phyloP scores from a whole-genome alignment of 345 rosid genomes.

The Syzygium grande region DNA sequence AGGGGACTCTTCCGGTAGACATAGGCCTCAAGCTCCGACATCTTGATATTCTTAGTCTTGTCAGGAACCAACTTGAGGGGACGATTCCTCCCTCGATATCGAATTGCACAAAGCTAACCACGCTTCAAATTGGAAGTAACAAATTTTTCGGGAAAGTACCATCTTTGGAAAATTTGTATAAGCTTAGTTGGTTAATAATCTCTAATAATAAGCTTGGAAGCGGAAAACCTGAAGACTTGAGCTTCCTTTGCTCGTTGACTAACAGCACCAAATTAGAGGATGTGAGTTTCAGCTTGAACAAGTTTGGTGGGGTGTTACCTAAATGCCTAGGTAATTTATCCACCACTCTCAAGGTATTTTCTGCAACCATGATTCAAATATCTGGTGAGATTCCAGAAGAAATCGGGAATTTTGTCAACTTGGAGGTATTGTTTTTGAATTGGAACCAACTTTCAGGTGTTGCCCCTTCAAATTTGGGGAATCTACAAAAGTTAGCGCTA shows the following conservation, averaged over 20 bases:
- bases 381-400: background rate
- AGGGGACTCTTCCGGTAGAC: background rate
- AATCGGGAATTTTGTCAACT: background rate
- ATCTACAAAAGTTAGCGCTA: background rate
- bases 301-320: background rate
- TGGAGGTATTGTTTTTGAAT: background rate
- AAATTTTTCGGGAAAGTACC: background rate
- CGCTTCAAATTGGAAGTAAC: rapidly evolving
- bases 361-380: background rate
- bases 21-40: background rate
- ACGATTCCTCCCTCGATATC: background rate
- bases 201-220: background rate
- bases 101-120: background rate
- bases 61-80: background rate
- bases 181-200: background rate
- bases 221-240: background rate
- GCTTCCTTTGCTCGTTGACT: background rate
- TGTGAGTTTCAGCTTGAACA: rapidly evolving
- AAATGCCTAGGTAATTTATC: background rate
- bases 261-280: rapidly evolving
- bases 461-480: background rate
- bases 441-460: background rate
- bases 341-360: background rate
- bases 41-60: rapidly evolving
- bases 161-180: background rate